A percentile compares a stretch with the other conserved stretches of the same genome.
phyloP scores from a whole-genome alignment of 257 asterid species.

The Solanum neorickii region DNA sequence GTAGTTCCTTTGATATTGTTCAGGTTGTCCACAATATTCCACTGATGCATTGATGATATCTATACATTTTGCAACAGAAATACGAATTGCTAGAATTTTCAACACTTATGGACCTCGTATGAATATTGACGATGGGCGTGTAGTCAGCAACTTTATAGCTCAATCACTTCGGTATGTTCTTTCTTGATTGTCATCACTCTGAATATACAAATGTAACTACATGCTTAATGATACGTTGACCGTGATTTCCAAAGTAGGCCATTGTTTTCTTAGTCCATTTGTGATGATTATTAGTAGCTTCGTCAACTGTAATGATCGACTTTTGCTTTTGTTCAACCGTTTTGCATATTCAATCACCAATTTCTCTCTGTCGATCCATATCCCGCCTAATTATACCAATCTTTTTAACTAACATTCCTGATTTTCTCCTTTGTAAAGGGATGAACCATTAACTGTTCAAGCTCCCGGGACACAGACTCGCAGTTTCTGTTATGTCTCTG shows the following conservation, averaged over 20 bases:
- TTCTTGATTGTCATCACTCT: background rate
- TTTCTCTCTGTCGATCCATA: background rate
- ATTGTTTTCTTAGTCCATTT: background rate
- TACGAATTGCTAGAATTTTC: slow-evolving; percentile 91
- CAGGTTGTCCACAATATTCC: background rate
- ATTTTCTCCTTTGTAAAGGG: slow-evolving; percentile 24
- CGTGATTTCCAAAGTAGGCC: background rate
- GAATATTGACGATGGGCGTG: slow-evolving; percentile 96
- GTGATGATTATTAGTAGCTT: background rate
- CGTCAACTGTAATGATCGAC: background rate
- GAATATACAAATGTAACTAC: background rate
- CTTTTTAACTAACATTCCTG: background rate
- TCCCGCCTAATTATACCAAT: background rate
- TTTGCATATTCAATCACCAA: background rate
- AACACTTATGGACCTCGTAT: slow-evolving; percentile 96
- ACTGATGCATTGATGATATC: background rate
- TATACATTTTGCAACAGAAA: slow-evolving; percentile 34
- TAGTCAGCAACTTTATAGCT: slow-evolving; percentile 89
- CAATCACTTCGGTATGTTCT: slow-evolving; percentile 68
- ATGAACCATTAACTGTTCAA: slow-evolving; percentile 82
- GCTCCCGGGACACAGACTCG: slow-evolving; percentile 93
- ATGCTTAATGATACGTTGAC: background rate
- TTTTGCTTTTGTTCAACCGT: background rate
- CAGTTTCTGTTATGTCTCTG: slow-evolving; percentile 46
- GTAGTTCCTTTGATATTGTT: background rate